These are phyloP conservation scores for Endocarpon pusillum DNA, from an alignment of 495 filamentous ascomycete species.

Conservation along the genomic window DNA sequence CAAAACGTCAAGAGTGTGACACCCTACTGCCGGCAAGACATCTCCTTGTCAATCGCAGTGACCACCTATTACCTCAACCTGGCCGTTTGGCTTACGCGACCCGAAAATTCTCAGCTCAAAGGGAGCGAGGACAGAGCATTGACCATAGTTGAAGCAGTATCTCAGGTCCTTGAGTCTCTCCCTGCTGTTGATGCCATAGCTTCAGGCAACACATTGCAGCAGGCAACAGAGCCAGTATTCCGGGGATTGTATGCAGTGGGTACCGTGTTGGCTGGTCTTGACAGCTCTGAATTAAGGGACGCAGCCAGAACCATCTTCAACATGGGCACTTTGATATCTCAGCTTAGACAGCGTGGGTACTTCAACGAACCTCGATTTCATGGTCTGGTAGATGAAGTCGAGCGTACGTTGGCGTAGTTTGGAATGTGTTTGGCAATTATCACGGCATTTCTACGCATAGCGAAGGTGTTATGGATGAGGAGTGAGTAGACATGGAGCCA, in stretches of 20 bases:
- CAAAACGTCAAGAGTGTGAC: constrained; percentile 26
- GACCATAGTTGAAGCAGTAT: constrained; percentile 44
- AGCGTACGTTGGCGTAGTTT: too few species aligned
- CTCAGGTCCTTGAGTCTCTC: constrained; percentile 36
- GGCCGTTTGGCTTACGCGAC: constrained; percentile 40
- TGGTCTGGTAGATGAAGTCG: too few species aligned
- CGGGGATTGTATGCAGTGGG: constrained; percentile 68
- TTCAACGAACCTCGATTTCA: too few species aligned
- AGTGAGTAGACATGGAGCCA: too few species aligned
- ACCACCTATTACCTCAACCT: constrained; percentile 79
- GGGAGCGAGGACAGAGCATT: constrained; percentile 39
- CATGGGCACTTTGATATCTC: too few species aligned
- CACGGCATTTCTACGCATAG: too few species aligned
- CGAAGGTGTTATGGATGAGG: too few species aligned
- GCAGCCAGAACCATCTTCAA: too few species aligned
- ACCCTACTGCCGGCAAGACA: constrained; percentile 30
- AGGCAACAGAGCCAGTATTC: constrained; percentile 69
- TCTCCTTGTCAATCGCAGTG: constrained; percentile 65
- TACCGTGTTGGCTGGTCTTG: constrained; percentile 41
- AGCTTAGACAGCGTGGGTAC: too few species aligned
- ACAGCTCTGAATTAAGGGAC: too few species aligned
- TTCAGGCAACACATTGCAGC: constrained; percentile 41
- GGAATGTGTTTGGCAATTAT: too few species aligned
- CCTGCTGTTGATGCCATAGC: constrained; percentile 44
- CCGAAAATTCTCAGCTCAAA: constrained; percentile 15